Evolutionary conservation across 2,329 filamentous ascomycete genomes (phyloP).

Genomic region (Colletotrichum paranaense): DNA sequence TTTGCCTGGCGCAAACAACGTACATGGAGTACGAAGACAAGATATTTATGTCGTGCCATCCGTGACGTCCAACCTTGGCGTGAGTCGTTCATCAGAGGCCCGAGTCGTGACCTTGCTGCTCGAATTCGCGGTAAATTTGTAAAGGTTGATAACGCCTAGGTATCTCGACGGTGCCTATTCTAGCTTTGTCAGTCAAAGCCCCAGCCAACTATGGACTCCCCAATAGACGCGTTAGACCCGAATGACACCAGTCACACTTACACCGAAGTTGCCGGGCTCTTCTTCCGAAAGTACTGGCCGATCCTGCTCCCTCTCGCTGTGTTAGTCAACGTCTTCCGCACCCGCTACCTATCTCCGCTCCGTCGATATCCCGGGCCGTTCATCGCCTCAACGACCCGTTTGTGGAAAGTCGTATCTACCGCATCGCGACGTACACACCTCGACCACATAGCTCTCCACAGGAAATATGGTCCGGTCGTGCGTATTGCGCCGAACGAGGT

Average conservation of each 20-base stretch:
- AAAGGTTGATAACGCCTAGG: background rate
- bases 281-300: conserved; percentile 52
- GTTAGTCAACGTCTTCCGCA: conserved; percentile 54
- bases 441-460: conserved; percentile 54
- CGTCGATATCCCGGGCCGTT: conserved; percentile 79
- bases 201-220: background rate
- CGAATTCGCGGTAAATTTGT: background rate
- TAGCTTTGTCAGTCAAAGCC: background rate
- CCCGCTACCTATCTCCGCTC: conserved; percentile 66
- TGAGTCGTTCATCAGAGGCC: background rate
- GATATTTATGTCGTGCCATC: background rate
- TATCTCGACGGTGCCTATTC: background rate
- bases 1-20: background rate
- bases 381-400: conserved; percentile 64
- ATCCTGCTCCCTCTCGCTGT: conserved; percentile 46
- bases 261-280: conserved; percentile 5
- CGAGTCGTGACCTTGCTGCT: background rate
- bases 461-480: conserved; percentile 47
- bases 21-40: background rate
- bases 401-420: conserved; percentile 55
- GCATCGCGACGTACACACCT: conserved; percentile 52
- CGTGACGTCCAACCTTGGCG: background rate
- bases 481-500: conserved; percentile 44
- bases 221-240: background rate
- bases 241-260: conserved; percentile 2